A percentile compares a stretch with the other conserved stretches of the same genome.
Evolutionary conservation across 345 rosid genomes (phyloP).

Genomic region (Psidium guajava): DNA sequence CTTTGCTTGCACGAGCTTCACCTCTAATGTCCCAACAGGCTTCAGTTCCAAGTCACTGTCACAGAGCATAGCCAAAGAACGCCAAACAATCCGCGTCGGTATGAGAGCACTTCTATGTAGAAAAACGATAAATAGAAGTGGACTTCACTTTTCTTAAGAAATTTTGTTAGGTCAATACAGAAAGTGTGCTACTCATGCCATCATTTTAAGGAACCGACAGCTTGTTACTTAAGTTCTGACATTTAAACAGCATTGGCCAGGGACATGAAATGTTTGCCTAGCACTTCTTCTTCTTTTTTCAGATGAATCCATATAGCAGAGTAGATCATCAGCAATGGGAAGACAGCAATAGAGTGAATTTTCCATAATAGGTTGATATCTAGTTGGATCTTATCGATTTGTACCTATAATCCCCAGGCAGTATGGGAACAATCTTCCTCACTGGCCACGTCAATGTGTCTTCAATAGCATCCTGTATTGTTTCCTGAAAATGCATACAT

Average conservation of each 20-base stretch:
- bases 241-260: background rate
- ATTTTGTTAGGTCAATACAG: background rate
- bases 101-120: background rate
- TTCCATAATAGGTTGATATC: background rate
- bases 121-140: background rate
- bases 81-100: background rate
- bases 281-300: background rate
- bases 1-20: slow-evolving; percentile 85
- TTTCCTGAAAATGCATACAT: slow-evolving; percentile 39
- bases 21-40: slow-evolving; percentile 85
- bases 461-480: slow-evolving; percentile 71
- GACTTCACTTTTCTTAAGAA: background rate
- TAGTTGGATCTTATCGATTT: background rate
- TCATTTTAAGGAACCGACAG: background rate
- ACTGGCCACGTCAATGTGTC: slow-evolving; percentile 94
- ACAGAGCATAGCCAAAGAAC: background rate
- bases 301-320: background rate
- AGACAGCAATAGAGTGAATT: background rate
- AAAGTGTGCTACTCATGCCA: background rate
- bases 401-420: slow-evolving; percentile 94
- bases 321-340: background rate
- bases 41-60: slow-evolving; percentile 66
- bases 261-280: background rate
- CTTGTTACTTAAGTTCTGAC: background rate
- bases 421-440: slow-evolving; percentile 57